phyloP scores from a whole-genome alignment of 495 filamentous ascomycete genomes.

The Thozetella sp. region DNA sequence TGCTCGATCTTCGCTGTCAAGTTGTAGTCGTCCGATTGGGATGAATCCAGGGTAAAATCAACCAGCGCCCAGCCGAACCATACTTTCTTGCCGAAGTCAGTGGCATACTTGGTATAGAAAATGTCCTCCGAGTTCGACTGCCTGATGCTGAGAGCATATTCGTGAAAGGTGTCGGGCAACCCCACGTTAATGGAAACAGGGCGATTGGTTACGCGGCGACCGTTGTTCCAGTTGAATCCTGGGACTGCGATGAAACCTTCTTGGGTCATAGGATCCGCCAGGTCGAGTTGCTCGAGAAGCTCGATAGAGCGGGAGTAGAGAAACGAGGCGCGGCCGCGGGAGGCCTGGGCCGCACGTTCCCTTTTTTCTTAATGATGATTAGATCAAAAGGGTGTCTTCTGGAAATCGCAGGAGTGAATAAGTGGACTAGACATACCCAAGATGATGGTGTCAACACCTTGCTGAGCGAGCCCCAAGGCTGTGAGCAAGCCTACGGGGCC shows the following conservation, averaged over 20 bases:
- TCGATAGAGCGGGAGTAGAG: too few relatives aligned
- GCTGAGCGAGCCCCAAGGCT: too few relatives aligned
- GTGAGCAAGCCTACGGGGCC: too few relatives aligned
- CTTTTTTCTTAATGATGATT: too few relatives aligned
- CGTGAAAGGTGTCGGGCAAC: neutral
- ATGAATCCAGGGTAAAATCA: neutral
- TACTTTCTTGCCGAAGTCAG: neutral
- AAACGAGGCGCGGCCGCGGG: too few relatives aligned
- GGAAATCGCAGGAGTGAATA: too few relatives aligned
- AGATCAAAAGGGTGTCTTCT: too few relatives aligned
- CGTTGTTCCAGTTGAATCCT: neutral
- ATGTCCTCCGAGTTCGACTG: neutral
- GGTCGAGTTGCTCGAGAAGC: too few relatives aligned
- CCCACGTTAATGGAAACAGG: neutral
- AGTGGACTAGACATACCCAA: too few relatives aligned
- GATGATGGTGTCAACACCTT: too few relatives aligned
- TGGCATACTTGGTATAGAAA: neutral
- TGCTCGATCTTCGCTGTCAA: neutral
- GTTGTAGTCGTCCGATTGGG: neutral
- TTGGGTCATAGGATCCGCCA: too few relatives aligned
- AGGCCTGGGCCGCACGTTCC: too few relatives aligned
- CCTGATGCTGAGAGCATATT: neutral
- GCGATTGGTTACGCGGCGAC: neutral
- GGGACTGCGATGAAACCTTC: neutral
- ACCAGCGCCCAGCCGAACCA: neutral